Evolutionary conservation across 495 filamentous ascomycete species (phyloP).

Genomic region (Penicillium atrosanguineum): DNA sequence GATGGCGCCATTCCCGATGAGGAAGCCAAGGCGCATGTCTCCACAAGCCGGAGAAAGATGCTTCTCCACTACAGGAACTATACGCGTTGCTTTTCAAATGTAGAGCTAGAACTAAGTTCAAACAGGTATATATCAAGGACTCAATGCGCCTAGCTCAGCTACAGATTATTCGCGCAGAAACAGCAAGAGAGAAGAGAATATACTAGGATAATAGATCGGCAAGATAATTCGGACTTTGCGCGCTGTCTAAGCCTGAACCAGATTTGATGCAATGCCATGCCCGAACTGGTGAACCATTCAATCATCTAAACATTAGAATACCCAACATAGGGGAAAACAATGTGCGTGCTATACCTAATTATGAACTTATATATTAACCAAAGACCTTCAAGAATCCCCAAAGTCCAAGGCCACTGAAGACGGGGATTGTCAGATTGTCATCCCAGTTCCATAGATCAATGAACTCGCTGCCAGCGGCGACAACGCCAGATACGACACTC

Average conservation of each 20-base stretch:
- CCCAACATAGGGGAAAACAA: background rate
- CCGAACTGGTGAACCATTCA: conserved; percentile 4
- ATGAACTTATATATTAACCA: conserved; percentile 42
- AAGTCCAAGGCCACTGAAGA: conserved; percentile 84
- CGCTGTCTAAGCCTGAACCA: conserved; percentile 15
- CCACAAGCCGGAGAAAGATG: too few species aligned
- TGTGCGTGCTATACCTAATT: conserved; percentile 3
- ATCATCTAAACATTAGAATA: conserved; percentile 18
- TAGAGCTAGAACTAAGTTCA: background rate
- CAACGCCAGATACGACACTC: conserved; percentile 82
- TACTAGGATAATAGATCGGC: conserved; percentile 7
- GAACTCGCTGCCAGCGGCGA: conserved; percentile 85
- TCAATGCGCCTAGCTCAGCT: background rate
- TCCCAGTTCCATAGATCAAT: conserved; percentile 90
- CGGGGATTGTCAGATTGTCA: conserved; percentile 95
- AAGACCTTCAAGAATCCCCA: conserved; percentile 94
- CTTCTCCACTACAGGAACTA: too few species aligned
- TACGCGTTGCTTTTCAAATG: background rate
- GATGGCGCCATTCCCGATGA: background rate
- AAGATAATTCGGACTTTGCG: conserved; percentile 3
- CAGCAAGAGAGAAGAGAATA: conserved; percentile 3
- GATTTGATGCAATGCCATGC: conserved; percentile 22
- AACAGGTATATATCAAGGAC: background rate
- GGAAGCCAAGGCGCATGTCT: conserved; percentile 2
- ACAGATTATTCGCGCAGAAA: background rate